These are phyloP conservation scores for Leavenworthia alabamica DNA, from an alignment of 345 rosid genomes.

Conservation along the genomic window DNA sequence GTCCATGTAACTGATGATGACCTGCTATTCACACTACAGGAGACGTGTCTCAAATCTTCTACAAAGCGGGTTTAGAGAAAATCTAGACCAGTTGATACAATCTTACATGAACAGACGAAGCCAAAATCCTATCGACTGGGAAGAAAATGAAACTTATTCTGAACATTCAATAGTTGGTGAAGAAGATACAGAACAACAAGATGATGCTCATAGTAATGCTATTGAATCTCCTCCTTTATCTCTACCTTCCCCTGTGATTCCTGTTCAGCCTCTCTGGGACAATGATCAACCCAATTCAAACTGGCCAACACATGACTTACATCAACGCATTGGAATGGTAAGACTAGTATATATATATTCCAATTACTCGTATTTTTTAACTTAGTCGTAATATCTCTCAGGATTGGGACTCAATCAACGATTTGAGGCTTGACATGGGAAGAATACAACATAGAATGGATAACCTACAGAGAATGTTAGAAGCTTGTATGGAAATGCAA, in stretches of 20 bases:
- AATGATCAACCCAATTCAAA: constrained; percentile 40
- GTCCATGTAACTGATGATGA: constrained; percentile 15
- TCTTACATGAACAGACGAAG: constrained; percentile 88
- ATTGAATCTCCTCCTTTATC: constrained; percentile 41
- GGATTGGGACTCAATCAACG: constrained; percentile 82
- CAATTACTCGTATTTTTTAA: not conserved
- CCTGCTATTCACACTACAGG: constrained; percentile 39
- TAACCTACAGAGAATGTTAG: constrained; percentile 82
- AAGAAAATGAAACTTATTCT: constrained; percentile 50
- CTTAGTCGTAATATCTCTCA: constrained; percentile 27
- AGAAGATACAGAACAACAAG: constrained; percentile 53
- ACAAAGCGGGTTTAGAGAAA: constrained; percentile 79
- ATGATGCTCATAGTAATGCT: constrained; percentile 40
- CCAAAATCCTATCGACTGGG: constrained; percentile 57
- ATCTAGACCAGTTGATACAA: constrained; percentile 75
- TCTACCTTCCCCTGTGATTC: constrained; percentile 44
- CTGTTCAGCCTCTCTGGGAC: constrained; percentile 61
- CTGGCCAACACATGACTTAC: constrained; percentile 64
- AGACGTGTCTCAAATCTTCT: constrained; percentile 94
- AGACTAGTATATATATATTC: constrained; percentile 2
- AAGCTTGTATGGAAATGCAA: constrained; percentile 99
- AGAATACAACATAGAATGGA: constrained; percentile 93
- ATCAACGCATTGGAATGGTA: constrained; percentile 72
- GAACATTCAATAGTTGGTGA: constrained; percentile 40
- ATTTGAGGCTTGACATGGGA: constrained; percentile 85